Conservation (phyloP, 805 yeast species). For the Pachysolen tannophilus region DNA sequence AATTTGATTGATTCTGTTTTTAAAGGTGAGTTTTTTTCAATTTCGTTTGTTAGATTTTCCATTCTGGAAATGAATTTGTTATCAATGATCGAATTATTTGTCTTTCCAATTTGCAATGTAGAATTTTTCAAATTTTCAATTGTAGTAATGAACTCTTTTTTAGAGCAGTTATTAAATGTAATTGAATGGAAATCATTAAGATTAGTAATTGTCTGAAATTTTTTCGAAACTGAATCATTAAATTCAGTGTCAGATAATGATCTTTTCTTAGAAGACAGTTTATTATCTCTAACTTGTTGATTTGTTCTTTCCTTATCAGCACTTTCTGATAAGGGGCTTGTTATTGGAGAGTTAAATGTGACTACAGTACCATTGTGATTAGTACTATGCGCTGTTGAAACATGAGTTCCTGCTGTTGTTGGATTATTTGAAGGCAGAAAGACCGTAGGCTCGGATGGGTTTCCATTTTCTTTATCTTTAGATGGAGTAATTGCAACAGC, state of each 20-base stretch:
- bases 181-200: background rate
- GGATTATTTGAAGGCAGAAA: too few species aligned
- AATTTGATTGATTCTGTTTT: background rate
- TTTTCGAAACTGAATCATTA: too few species aligned
- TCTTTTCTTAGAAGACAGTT: too few species aligned
- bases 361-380: background rate
- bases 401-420: conserved; percentile 2
- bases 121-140: background rate
- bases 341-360: background rate
- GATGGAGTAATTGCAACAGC: background rate
- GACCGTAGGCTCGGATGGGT: background rate
- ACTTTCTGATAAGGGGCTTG: too few species aligned
- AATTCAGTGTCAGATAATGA: too few species aligned
- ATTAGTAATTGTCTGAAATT: background rate
- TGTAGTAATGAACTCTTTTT: background rate
- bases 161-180: background rate
- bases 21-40: conserved; percentile 1
- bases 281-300: too few species aligned
- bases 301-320: too few species aligned
- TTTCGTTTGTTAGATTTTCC: background rate
- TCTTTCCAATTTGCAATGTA: background rate
- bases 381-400: conserved; percentile 1
- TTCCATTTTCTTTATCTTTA: background rate
- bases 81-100: background rate
- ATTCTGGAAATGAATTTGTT: background rate